A percentile compares a stretch with the other conserved stretches of the same genome.
Conservation (phyloP, 768 basidiomycete species). For the Sporobolomyces roseus region DNA sequence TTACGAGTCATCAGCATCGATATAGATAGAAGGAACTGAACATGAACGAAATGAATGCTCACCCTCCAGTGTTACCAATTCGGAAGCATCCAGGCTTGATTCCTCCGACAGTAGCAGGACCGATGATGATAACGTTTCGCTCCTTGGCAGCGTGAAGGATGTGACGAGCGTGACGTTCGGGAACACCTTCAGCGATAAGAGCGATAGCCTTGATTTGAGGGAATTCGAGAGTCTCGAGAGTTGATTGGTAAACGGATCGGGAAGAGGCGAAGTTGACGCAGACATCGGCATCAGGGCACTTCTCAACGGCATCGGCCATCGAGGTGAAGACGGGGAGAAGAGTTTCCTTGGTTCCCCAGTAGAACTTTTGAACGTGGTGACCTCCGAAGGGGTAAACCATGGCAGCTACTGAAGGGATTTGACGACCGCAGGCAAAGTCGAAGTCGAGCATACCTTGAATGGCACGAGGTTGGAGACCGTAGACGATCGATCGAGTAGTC, state of each 20-base stretch:
- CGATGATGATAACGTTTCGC: constrained; percentile 85
- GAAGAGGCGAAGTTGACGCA: constrained; percentile 97
- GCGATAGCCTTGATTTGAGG: constrained; percentile 71
- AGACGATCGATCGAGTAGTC: constrained; percentile 90
- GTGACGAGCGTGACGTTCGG: constrained; percentile 93
- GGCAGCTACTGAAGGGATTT: constrained; percentile 86
- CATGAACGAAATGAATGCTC: constrained; percentile 46
- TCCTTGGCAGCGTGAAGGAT: constrained; percentile 81
- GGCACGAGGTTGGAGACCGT: constrained; percentile 96
- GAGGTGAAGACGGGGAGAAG: constrained; percentile 95
- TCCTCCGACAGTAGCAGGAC: constrained; percentile 97
- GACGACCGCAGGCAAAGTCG: constrained; percentile 93
- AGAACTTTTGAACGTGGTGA: constrained; percentile 99
- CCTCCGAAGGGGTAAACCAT: constrained; percentile 99
- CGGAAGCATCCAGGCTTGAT: constrained; percentile 99
- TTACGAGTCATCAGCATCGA: neutral
- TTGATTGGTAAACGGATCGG: constrained; percentile 89
- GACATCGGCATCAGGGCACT: constrained; percentile 94
- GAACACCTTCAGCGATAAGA: constrained; percentile 97
- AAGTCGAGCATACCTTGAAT: constrained; percentile 99
- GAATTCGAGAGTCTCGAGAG: constrained; percentile 80
- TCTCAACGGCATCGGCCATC: constrained; percentile 81
- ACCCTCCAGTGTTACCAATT: constrained; percentile 98
- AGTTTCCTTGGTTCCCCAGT: constrained; percentile 99
- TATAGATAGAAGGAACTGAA: neutral